Base-by-base conservation (phyloP, 1,284 basidiomycete genomes). In the Ceratobasidium sp. region DNA sequence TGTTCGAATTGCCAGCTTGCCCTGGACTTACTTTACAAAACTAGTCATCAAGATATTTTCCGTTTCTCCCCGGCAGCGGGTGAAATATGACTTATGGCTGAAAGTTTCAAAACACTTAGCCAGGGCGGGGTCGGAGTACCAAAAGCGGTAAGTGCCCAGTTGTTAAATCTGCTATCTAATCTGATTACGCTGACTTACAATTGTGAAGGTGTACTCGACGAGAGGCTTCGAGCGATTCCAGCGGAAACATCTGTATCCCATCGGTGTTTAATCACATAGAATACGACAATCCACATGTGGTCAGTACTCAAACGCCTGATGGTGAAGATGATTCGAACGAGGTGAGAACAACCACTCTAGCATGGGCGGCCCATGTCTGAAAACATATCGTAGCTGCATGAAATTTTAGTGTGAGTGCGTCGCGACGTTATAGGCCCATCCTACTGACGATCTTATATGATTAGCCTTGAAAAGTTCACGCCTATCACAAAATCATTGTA, bases 81-180 rank as follows among this genome's bases (percentile, higher is more conserved):
- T 62, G 2, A n/a, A 27, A 22, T 72, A 72, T 51, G 69, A 72
- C 31, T 72, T 72, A 47, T 72, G 69, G 69, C 47, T 60, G 9
- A 72, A 72, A 50, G 69, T 72, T 2, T 62, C 69, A n/a, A 60
- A 50, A 36, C 60, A 62, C 27, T 45, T 72, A 11, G 17, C 33
- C 15, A 48, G 33, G 22, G 19, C 33, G 19, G 69, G 69, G 1
- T 9, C 57, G 19, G 69, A 72, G 31, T 72, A 72, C 47, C 69
- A 47, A 41, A 51, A 14, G 3, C 69, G 69, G 69, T 72, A 15
- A 27, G 69, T n/a, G 4, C 11, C 14, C 2, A 29, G 19, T 48
- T 27, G 6, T n/a, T 17, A 7, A 24, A 44, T 3, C 31, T 33
- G 19, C 29, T 5, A 24, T 33, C 33, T n/a, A n/a, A 36, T n/a